Evolutionary conservation across 495 filamentous ascomycete species (phyloP).

Genomic region (Copromyces sp.): DNA sequence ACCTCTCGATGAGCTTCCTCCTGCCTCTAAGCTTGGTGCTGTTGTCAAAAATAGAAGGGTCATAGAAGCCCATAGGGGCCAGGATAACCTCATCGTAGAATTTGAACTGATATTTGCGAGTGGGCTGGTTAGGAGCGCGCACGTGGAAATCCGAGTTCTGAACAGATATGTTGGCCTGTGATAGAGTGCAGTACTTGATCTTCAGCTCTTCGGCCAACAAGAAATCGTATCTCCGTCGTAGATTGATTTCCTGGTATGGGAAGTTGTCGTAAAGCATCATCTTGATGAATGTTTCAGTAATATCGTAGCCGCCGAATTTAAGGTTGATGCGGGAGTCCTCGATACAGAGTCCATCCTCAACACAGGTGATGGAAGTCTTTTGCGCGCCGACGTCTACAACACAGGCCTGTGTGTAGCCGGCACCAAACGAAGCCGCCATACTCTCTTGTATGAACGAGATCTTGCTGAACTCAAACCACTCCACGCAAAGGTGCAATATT

Average conservation of each 20-base stretch:
- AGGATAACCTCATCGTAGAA: slow-evolving; percentile 89
- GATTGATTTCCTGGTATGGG: slow-evolving; percentile 86
- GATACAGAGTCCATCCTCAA: slow-evolving; percentile 90
- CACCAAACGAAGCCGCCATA: slow-evolving; percentile 89
- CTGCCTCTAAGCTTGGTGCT: slow-evolving; percentile 65
- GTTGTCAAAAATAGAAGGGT: slow-evolving; percentile 78
- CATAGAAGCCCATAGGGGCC: slow-evolving; percentile 82
- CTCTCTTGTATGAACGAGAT: slow-evolving; percentile 95
- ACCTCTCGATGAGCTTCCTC: slow-evolving; percentile 68
- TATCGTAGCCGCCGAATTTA: slow-evolving; percentile 85
- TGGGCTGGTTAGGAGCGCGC: slow-evolving; percentile 76
- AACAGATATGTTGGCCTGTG: slow-evolving; percentile 71
- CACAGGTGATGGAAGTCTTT: slow-evolving; percentile 95
- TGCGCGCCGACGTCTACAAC: slow-evolving; percentile 96
- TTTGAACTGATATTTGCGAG: slow-evolving; percentile 85
- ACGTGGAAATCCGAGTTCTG: slow-evolving; percentile 81
- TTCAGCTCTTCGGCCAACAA: slow-evolving; percentile 92
- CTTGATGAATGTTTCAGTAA: slow-evolving; percentile 88
- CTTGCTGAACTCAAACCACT: slow-evolving; percentile 75
- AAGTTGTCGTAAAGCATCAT: slow-evolving; percentile 96
- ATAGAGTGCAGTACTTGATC: slow-evolving; percentile 76
- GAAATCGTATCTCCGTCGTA: slow-evolving; percentile 84
- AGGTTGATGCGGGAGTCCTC: slow-evolving; percentile 87
- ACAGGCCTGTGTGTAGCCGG: slow-evolving; percentile 82
- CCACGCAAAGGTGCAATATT: slow-evolving; percentile 72